phyloP scores from a whole-genome alignment of 2,329 filamentous ascomycete genomes.

The Alternaria dauci region DNA sequence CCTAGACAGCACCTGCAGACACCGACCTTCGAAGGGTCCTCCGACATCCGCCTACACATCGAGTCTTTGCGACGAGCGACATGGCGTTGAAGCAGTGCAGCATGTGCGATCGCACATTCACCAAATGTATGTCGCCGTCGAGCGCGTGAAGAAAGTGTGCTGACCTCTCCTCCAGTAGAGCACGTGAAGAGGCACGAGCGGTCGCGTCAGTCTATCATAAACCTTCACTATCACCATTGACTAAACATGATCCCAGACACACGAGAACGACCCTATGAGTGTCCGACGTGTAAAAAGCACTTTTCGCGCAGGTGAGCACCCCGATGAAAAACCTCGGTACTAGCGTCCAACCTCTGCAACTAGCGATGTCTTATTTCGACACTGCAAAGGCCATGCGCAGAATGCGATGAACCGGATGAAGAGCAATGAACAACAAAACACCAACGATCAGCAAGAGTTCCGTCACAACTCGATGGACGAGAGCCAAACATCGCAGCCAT shows the following conservation, averaged over 20 bases:
- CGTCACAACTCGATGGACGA: constrained; percentile 25
- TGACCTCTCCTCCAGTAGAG: constrained; percentile 42
- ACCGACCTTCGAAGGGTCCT: constrained; percentile 26
- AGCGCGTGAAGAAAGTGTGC: background rate
- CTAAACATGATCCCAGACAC: constrained; percentile 55
- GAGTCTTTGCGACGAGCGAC: constrained; percentile 18
- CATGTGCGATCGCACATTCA: constrained; percentile 63
- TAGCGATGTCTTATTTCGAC: constrained; percentile 61
- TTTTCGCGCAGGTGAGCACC: constrained; percentile 61
- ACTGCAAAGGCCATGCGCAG: constrained; percentile 61
- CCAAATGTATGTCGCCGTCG: constrained; percentile 48
- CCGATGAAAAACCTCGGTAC: constrained; percentile 19
- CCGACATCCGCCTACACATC: constrained; percentile 24
- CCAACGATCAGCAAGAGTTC: constrained; percentile 35
- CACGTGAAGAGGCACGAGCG: constrained; percentile 65
- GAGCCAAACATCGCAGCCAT: constrained; percentile 27
- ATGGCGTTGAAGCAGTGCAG: constrained; percentile 53
- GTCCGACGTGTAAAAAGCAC: constrained; percentile 62
- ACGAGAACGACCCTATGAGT: constrained; percentile 63
- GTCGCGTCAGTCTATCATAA: constrained; percentile 56
- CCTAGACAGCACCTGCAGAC: constrained; percentile 22
- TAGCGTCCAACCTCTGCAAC: constrained; percentile 28
- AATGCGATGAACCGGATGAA: constrained; percentile 50
- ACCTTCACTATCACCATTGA: constrained; percentile 6
- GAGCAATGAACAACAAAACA: constrained; percentile 39